A percentile compares a stretch with the other conserved stretches of the same genome.
Conservation (phyloP, 139 green algal species). For the Deuterostichococcus epilithicus region DNA sequence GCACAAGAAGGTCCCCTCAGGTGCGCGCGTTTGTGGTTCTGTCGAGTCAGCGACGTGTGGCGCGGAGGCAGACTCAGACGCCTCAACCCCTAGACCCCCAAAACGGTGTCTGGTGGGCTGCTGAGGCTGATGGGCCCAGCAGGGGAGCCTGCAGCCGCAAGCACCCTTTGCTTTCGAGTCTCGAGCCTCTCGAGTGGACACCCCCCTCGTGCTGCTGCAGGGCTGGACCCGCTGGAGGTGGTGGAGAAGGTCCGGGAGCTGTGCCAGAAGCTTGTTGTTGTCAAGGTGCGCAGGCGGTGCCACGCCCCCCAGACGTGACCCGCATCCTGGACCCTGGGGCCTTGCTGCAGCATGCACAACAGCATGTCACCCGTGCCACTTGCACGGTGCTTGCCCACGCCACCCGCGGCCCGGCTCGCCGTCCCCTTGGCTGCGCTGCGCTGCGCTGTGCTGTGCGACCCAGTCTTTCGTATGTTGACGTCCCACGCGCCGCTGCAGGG, state of each 20-base stretch:
- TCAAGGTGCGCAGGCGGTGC: neutral
- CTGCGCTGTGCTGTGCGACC: too few species aligned
- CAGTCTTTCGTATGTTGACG: too few species aligned
- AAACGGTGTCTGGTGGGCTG: too few species aligned
- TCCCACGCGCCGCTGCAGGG: constrained; percentile 62
- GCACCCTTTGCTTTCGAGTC: neutral
- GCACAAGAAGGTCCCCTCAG: constrained; percentile 26
- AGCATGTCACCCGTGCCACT: too few species aligned
- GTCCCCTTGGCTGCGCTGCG: too few species aligned
- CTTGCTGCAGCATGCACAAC: too few species aligned
- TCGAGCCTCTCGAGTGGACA: too few species aligned
- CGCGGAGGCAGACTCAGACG: neutral
- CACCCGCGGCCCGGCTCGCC: too few species aligned
- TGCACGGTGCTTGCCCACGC: too few species aligned
- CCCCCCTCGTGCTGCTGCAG: constrained; percentile 9
- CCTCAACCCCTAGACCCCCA: too few species aligned
- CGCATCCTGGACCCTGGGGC: too few species aligned
- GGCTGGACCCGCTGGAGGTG: constrained; percentile 63
- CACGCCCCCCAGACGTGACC: too few species aligned
- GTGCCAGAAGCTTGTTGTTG: constrained; percentile 50
- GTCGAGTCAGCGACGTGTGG: neutral
- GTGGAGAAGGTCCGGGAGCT: constrained; percentile 57
- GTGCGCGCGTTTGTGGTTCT: constrained; percentile 7
- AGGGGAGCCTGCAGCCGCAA: neutral
- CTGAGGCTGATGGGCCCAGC: neutral